A percentile compares a stretch with the other conserved stretches of the same genome.
These are phyloP conservation scores for Neurospora cerealis DNA, from an alignment of 495 filamentous ascomycete species.

Conservation along the genomic window DNA sequence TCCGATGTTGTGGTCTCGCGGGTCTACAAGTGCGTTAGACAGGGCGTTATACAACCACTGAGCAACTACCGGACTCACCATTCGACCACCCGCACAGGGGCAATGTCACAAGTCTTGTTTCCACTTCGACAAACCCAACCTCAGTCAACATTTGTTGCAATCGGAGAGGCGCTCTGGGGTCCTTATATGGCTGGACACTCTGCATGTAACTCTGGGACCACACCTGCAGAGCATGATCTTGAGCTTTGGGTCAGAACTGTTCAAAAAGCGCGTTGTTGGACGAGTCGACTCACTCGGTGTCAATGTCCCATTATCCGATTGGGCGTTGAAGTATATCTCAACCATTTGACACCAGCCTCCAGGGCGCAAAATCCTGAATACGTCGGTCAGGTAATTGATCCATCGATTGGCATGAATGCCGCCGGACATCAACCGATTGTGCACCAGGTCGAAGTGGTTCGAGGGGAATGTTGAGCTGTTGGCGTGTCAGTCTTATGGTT, in stretches of 20 bases:
- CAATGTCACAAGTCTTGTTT: constrained; percentile 55
- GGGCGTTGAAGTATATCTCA: constrained; percentile 78
- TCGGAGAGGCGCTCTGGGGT: constrained; percentile 56
- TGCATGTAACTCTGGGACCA: constrained; percentile 64
- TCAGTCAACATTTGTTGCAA: constrained; percentile 51
- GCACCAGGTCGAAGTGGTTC: constrained; percentile 81
- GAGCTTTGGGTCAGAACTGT: constrained; percentile 3
- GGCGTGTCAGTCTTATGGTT: constrained; percentile 1
- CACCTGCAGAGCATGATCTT: constrained; percentile 58
- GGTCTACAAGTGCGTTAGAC: constrained; percentile 34
- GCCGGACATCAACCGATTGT: constrained; percentile 69
- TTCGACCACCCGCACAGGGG: constrained; percentile 68
- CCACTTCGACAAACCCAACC: constrained; percentile 67
- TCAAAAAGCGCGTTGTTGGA: neutral
- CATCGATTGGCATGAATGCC: constrained; percentile 73
- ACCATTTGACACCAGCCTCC: constrained; percentile 88
- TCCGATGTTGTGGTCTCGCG: constrained; percentile 53
- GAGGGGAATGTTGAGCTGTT: constrained; percentile 58
- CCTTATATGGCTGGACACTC: constrained; percentile 57
- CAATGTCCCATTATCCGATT: constrained; percentile 82
- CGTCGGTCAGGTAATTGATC: constrained; percentile 70
- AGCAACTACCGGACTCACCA: constrained; percentile 35
- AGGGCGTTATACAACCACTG: neutral
- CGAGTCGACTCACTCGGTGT: constrained; percentile 38
- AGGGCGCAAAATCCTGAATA: constrained; percentile 43